Percentiles rank a stretch among this genome's conserved stretches.
Conservation (phyloP, 1,139 yeast genomes). For the Debaryomycetaceae sp. region DNA sequence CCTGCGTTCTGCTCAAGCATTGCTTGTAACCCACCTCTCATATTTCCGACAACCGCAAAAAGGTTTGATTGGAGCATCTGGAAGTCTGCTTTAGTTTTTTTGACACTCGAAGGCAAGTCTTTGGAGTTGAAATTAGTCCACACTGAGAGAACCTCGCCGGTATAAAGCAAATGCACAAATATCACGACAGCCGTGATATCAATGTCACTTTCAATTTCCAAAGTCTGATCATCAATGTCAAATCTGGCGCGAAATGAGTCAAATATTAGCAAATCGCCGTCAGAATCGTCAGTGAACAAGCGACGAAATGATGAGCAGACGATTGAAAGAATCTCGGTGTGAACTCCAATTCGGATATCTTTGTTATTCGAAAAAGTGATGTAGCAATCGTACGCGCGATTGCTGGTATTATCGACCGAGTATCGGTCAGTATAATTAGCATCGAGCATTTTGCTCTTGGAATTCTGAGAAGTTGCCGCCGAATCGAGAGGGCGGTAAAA, state of each 20-base stretch:
- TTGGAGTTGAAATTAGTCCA: conserved; percentile 16
- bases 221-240: conserved; percentile 4
- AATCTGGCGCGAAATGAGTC: conserved; percentile 15
- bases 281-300: conserved; percentile 10
- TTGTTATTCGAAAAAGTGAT: conserved; percentile 12
- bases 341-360: conserved; percentile 17
- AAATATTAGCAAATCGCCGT: conserved; percentile 9
- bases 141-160: conserved; percentile 7
- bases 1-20: conserved; percentile 6
- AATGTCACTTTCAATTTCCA: conserved; percentile 11
- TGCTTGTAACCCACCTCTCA: no score
- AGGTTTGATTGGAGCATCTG: conserved; percentile 7
- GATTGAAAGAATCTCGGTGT: conserved; percentile 15
- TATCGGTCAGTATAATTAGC: no score
- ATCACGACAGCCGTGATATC: conserved; percentile 19
- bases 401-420: background rate
- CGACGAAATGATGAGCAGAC: conserved; percentile 19
- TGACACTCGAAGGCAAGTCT: conserved; percentile 8
- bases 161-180: conserved; percentile 24
- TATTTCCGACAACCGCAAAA: no score
- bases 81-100: conserved; percentile 4
- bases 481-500: conserved; percentile 6
- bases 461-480: conserved; percentile 1
- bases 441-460: conserved; percentile 1
- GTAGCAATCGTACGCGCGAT: conserved; percentile 13